phyloP scores from a whole-genome alignment of 2,329 filamentous ascomycete species.

The Paramyrothecium roridum region DNA sequence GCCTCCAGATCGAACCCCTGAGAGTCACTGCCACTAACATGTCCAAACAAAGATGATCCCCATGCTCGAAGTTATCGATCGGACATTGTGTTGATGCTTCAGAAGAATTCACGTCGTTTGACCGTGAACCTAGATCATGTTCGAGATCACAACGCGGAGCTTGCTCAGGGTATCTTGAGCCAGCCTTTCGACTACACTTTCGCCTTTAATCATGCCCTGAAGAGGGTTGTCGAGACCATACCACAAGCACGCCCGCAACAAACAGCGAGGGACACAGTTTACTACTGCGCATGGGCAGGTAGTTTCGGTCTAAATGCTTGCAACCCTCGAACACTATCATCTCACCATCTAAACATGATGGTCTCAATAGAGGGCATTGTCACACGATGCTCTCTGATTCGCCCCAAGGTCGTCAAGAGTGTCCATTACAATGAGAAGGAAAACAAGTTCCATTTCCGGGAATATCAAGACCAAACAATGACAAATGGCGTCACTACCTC shows the following conservation, averaged over 20 bases:
- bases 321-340: constrained; percentile 90
- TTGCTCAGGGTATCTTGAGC: constrained; percentile 75
- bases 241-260: constrained; percentile 74
- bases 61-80: constrained; percentile 74
- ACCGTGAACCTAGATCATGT: constrained; percentile 86
- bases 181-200: constrained; percentile 84
- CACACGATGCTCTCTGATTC: constrained; percentile 89
- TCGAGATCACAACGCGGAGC: constrained; percentile 77
- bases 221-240: constrained; percentile 79
- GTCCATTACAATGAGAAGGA: constrained; percentile 92
- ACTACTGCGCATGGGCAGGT: constrained; percentile 96
- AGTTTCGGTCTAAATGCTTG: constrained; percentile 94
- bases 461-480: constrained; percentile 98
- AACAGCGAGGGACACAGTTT: constrained; percentile 73
- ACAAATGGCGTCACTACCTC: constrained; percentile 84
- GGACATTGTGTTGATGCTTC: constrained; percentile 78
- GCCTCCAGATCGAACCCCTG: not conserved
- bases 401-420: constrained; percentile 97
- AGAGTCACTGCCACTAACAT: constrained; percentile 4
- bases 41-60: constrained; percentile 39
- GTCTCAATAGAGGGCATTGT: constrained; percentile 97
- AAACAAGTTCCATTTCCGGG: constrained; percentile 81
- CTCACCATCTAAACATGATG: constrained; percentile 90
- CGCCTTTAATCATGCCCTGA: constrained; percentile 88
- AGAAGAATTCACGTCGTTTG: constrained; percentile 62